These are phyloP conservation scores for Vaucheria bursata DNA, from an alignment of 352 stramenopile species.

Conservation along the genomic window DNA sequence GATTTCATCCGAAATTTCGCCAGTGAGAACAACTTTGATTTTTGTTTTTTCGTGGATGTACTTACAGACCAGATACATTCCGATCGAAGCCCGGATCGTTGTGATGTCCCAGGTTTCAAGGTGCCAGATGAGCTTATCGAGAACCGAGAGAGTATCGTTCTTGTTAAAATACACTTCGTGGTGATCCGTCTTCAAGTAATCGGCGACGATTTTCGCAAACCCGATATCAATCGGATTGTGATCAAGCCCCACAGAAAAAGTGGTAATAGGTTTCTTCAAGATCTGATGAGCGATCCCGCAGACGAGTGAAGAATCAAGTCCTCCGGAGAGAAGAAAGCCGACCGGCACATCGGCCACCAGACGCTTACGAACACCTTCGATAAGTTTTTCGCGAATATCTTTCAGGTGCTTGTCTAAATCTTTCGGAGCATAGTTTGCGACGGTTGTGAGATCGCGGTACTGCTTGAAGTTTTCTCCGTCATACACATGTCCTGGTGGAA, in stretches of 20 bases:
- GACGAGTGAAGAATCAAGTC: neutral
- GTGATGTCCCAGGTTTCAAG: neutral
- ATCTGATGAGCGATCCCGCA: neutral
- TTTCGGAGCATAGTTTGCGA: neutral
- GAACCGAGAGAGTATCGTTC: neutral
- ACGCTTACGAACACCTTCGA: neutral
- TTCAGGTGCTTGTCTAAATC: neutral
- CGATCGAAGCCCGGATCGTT: neutral
- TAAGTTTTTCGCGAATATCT: neutral
- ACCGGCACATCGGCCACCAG: neutral
- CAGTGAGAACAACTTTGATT: neutral
- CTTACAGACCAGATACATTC: neutral
- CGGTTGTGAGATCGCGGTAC: neutral
- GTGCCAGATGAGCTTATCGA: neutral
- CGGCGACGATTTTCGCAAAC: neutral
- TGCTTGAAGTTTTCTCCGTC: neutral
- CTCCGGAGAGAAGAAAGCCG: neutral
- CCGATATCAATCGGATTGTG: neutral
- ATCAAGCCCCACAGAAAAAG: neutral
- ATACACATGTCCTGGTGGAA: neutral
- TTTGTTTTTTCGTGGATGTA: conserved; percentile 4
- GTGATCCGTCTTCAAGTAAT: neutral
- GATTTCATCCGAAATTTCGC: neutral
- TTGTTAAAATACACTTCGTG: neutral
- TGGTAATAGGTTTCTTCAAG: neutral